Conservation (phyloP, 306 rosid genomes). For the Vicia sativa region DNA sequence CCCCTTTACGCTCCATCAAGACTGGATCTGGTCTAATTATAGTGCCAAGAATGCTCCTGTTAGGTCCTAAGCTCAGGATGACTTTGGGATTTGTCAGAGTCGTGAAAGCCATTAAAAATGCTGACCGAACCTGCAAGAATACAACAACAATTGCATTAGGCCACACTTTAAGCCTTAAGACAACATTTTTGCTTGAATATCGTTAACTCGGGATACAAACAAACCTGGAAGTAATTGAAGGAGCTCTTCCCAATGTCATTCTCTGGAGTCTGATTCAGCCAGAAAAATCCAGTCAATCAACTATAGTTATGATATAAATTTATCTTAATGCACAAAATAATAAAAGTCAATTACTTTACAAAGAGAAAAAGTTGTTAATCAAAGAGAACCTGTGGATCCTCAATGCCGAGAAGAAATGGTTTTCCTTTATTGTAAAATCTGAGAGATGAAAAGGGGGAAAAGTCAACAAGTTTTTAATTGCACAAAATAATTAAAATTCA, state of each 20-base stretch:
- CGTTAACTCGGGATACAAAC: slow-evolving; percentile 35
- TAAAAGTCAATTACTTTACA: not conserved
- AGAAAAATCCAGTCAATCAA: slow-evolving; percentile 40
- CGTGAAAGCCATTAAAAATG: slow-evolving; percentile 80
- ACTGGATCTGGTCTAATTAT: slow-evolving; percentile 84
- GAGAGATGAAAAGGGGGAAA: slow-evolving; percentile 28
- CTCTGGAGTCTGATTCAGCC: slow-evolving; percentile 69
- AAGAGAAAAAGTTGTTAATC: slow-evolving; percentile 24
- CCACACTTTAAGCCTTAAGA: not conserved
- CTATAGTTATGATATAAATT: slow-evolving; percentile 13
- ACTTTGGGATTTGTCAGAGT: slow-evolving; percentile 77
- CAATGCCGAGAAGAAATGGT: slow-evolving; percentile 76
- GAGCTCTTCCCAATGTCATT: slow-evolving; percentile 97
- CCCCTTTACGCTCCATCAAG: slow-evolving; percentile 81
- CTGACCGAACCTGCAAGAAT: slow-evolving; percentile 75
- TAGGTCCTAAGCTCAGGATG: slow-evolving; percentile 64
- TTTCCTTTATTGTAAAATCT: slow-evolving; percentile 67
- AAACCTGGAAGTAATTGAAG: slow-evolving; percentile 87
- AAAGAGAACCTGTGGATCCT: slow-evolving; percentile 90
- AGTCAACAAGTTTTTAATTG: slow-evolving; percentile 20
- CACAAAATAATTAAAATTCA: slow-evolving; percentile 3
- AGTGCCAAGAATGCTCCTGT: slow-evolving; percentile 90
- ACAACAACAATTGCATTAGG: not conserved
- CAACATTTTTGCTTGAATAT: slow-evolving; percentile 13
- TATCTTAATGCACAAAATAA: slow-evolving; percentile 17